A percentile compares a stretch with the other conserved stretches of the same genome.
These are phyloP conservation scores for Stephanodiscus minutulus DNA, from an alignment of 108 stramenopile genomes.

Conservation along the genomic window DNA sequence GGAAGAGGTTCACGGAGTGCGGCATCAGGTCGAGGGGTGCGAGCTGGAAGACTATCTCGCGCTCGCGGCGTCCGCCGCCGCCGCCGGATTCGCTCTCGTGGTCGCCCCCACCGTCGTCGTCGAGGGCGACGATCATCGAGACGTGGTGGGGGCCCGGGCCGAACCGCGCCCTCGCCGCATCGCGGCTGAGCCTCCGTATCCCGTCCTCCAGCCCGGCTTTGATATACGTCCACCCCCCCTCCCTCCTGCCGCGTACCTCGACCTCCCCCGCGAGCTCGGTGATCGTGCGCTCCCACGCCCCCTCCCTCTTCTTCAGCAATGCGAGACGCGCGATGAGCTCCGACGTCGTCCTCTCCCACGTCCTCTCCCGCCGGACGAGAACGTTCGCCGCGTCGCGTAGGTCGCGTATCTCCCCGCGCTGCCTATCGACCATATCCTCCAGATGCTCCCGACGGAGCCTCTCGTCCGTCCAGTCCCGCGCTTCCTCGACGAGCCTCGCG, in stretches of 20 bases:
- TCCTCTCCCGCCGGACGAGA: constrained; percentile 33
- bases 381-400: constrained; percentile 23
- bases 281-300: constrained; percentile 45
- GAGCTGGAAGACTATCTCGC: constrained; percentile 36
- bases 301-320: constrained; percentile 37
- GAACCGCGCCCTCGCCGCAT: constrained; percentile 17
- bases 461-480: constrained; percentile 11
- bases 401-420: too few relatives aligned
- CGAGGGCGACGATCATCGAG: constrained; percentile 33
- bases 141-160: constrained; percentile 45
- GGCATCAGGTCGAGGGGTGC: constrained; percentile 53
- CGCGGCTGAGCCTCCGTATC: constrained; percentile 8
- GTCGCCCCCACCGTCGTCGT: constrained; percentile 9
- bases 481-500: constrained; percentile 17
- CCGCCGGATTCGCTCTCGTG: constrained; percentile 5
- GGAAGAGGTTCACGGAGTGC: constrained; percentile 53
- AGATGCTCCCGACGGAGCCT: constrained; percentile 8
- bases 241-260: constrained; percentile 31
- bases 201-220: constrained; percentile 37
- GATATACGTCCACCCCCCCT: constrained; percentile 37
- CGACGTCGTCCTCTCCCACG: constrained; percentile 46
- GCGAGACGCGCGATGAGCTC: constrained; percentile 34
- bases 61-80: neutral
- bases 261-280: constrained; percentile 40
- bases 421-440: too few relatives aligned